Evolutionary conservation across 495 filamentous ascomycete species (phyloP).

Genomic region (Amorphotheca resinae): DNA sequence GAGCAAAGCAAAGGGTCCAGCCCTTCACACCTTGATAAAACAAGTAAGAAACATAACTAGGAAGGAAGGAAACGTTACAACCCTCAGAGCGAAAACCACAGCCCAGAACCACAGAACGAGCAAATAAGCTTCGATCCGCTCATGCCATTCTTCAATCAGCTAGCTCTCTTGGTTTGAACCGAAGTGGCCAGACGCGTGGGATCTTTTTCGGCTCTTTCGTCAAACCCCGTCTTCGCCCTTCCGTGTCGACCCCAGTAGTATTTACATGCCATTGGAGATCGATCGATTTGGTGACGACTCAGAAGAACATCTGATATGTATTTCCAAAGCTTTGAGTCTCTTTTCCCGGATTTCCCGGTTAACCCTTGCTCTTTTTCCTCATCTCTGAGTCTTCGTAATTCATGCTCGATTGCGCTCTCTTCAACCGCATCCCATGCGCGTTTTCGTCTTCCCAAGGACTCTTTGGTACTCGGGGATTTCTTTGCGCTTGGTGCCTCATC

Average conservation of each 20-base stretch:
- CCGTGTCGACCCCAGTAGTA: constrained; percentile 9
- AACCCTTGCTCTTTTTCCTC: not conserved
- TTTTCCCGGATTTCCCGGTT: not conserved
- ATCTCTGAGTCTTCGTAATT: not conserved
- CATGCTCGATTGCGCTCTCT: not conserved
- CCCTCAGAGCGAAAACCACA: no score
- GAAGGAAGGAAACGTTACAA: no score
- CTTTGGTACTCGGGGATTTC: no score
- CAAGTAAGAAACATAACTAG: no score
- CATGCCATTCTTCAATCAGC: not conserved
- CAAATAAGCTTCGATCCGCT: no score
- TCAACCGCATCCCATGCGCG: not conserved
- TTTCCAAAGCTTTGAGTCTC: not conserved
- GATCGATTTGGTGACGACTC: not conserved
- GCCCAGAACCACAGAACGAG: no score
- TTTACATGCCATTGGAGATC: constrained; percentile 4
- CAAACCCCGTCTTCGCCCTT: not conserved
- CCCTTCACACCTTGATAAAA: no score
- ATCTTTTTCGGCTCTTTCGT: constrained; percentile 1
- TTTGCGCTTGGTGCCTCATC: no score
- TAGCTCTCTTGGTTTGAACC: not conserved
- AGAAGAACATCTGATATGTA: not conserved
- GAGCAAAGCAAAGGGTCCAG: no score
- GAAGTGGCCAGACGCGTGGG: not conserved
- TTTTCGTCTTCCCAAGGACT: no score